phyloP scores from a whole-genome alignment of 371 early-diverging fungal species.

The Haplosporangium sp. region DNA sequence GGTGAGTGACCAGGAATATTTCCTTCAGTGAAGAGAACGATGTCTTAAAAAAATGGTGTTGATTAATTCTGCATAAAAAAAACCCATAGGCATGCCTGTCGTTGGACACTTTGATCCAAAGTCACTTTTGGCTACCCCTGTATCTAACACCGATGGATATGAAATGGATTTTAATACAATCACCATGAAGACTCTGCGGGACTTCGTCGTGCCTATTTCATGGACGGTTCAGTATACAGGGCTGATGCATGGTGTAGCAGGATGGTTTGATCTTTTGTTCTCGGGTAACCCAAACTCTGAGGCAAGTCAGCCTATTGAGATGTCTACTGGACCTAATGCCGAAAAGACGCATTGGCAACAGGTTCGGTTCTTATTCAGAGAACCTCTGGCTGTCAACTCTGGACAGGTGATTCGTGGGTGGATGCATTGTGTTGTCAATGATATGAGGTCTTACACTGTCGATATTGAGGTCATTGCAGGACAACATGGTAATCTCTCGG shows the following conservation, averaged over 20 bases:
- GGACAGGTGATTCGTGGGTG: constrained; percentile 86
- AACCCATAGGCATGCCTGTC: constrained; percentile 76
- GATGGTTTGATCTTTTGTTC: constrained; percentile 96
- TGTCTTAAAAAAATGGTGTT: no score
- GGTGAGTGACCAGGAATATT: constrained; percentile 53
- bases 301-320: constrained; percentile 57
- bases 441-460: constrained; percentile 92
- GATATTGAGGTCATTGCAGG: constrained; percentile 69
- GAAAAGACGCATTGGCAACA: constrained; percentile 99
- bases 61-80: no score
- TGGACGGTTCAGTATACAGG: constrained; percentile 92
- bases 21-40: no score
- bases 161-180: constrained; percentile 90
- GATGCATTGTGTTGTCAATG: constrained; percentile 90
- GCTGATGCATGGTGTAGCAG: constrained; percentile 94
- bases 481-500: constrained; percentile 39
- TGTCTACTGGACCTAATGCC: constrained; percentile 89
- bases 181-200: constrained; percentile 77
- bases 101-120: constrained; percentile 95
- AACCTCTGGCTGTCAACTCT: constrained; percentile 96
- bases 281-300: constrained; percentile 51
- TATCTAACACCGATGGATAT: constrained; percentile 62
- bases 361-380: constrained; percentile 92
- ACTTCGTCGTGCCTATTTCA: constrained; percentile 86
- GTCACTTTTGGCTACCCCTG: constrained; percentile 79